Evolutionary conservation across 768 basidiomycete species (phyloP).

Genomic region (Russula compacta): DNA sequence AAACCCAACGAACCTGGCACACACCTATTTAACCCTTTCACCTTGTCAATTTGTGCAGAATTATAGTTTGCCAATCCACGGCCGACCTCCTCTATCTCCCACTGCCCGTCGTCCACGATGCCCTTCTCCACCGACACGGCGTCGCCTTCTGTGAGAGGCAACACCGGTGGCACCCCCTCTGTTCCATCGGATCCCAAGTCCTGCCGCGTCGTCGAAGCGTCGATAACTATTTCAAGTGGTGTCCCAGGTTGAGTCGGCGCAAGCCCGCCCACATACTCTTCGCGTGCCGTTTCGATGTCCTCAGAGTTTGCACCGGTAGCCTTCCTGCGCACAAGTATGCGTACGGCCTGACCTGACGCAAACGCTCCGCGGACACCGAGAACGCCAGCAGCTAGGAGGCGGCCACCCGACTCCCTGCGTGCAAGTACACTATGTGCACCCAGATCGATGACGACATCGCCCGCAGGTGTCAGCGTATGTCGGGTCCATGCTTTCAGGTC

Average conservation of each 20-base stretch:
- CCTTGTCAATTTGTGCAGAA: conserved; percentile 77
- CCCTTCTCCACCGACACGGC: conserved; percentile 20
- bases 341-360: conserved; percentile 90
- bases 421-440: conserved; percentile 86
- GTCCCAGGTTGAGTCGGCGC: conserved; percentile 48
- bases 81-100: conserved; percentile 84
- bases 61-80: conserved; percentile 95
- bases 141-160: conserved; percentile 25
- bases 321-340: conserved; percentile 52
- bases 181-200: conserved; percentile 16
- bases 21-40: conserved; percentile 89
- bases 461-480: conserved; percentile 88
- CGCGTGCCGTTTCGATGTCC: conserved; percentile 14
- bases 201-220: conserved; percentile 20
- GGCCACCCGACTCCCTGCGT: conserved; percentile 78
- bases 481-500: conserved; percentile 95
- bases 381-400: conserved; percentile 89
- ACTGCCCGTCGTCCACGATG: conserved; percentile 35
- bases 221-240: conserved; percentile 33
- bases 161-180: conserved; percentile 17
- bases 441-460: conserved; percentile 77
- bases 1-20: not conserved
- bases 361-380: conserved; percentile 80
- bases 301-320: conserved; percentile 21
- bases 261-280: conserved; percentile 31